Percentiles rank a stretch among this genome's conserved stretches.
Evolutionary conservation across 305 asterid species (phyloP).

Genomic region (Solanum hybrid): DNA sequence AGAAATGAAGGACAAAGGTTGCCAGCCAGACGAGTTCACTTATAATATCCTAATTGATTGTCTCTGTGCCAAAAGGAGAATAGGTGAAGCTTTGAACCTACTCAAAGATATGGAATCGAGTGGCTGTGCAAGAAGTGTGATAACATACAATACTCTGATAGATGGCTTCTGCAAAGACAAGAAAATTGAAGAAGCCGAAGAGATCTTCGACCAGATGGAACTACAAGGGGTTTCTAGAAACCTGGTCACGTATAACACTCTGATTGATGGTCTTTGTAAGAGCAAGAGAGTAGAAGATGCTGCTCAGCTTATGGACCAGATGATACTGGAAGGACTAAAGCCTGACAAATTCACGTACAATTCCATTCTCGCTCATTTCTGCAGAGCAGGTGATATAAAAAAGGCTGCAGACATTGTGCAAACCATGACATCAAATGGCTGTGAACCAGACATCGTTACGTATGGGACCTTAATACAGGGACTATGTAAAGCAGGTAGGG

Average conservation of each 20-base stretch:
- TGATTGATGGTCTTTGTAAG: slow-evolving; percentile 76
- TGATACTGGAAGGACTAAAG: slow-evolving; percentile 73
- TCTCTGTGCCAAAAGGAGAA: slow-evolving; percentile 56
- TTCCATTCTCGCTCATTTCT: slow-evolving; percentile 66
- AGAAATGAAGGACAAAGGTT: slow-evolving; percentile 73
- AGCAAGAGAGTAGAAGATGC: slow-evolving; percentile 68
- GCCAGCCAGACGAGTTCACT: slow-evolving; percentile 82
- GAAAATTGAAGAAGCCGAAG: slow-evolving; percentile 69
- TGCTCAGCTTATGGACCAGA: slow-evolving; percentile 82
- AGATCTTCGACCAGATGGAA: slow-evolving; percentile 83
- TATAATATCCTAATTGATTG: slow-evolving; percentile 70
- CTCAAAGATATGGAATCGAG: slow-evolving; percentile 80
- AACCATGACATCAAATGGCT: slow-evolving; percentile 66
- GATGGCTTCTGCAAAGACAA: slow-evolving; percentile 73
- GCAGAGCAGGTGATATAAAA: slow-evolving; percentile 64
- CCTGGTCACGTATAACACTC: slow-evolving; percentile 67
- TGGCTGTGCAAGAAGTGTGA: slow-evolving; percentile 59
- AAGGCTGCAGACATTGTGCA: slow-evolving; percentile 78
- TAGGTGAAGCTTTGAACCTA: slow-evolving; percentile 52
- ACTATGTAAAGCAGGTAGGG: slow-evolving; percentile 67
- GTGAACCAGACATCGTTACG: slow-evolving; percentile 74
- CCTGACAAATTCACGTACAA: slow-evolving; percentile 77
- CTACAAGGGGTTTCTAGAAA: slow-evolving; percentile 69
- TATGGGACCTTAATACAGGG: slow-evolving; percentile 84
- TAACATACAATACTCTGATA: slow-evolving; percentile 68